Percentiles rank a stretch among this genome's conserved stretches.
Evolutionary conservation across 441 rosid species (phyloP).

Genomic region (Metrosideros polymorpha): DNA sequence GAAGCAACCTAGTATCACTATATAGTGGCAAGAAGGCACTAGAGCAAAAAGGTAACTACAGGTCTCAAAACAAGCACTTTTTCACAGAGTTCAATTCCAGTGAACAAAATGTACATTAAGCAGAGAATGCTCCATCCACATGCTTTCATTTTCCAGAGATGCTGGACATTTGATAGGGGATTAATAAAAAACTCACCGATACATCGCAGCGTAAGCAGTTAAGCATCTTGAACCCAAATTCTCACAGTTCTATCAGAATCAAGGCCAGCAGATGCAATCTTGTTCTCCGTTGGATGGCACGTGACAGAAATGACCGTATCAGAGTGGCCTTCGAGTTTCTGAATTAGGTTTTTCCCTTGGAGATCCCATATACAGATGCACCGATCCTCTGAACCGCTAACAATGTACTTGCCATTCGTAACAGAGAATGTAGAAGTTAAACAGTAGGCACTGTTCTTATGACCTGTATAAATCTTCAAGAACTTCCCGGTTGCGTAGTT

Average conservation of each 20-base stretch:
- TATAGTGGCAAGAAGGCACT: not conserved
- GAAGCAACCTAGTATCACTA: not conserved
- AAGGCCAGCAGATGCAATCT: constrained; percentile 77
- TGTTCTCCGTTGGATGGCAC: constrained; percentile 70
- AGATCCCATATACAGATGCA: constrained; percentile 92
- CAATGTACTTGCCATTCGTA: constrained; percentile 83
- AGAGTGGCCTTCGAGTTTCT: constrained; percentile 76
- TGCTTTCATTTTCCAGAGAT: not conserved
- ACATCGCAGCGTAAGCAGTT: not conserved
- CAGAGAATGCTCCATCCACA: not conserved
- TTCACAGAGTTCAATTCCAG: not conserved
- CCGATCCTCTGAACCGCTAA: constrained; percentile 89
- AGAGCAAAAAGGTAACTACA: not conserved
- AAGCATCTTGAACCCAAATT: constrained; percentile 71
- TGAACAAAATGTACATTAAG: not conserved
- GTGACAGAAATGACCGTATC: constrained; percentile 77
- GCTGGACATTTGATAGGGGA: not conserved
- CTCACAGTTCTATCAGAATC: constrained; percentile 65
- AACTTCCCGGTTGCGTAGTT: constrained; percentile 84
- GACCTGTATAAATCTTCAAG: constrained; percentile 76
- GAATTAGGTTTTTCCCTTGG: constrained; percentile 68
- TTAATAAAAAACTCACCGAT: not conserved
- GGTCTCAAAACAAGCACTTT: not conserved
- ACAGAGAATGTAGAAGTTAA: constrained; percentile 84
- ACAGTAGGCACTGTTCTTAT: constrained; percentile 66